These are phyloP conservation scores for Gynochthodes officinalis DNA, from an alignment of 257 asterid genomes.

Conservation along the genomic window DNA sequence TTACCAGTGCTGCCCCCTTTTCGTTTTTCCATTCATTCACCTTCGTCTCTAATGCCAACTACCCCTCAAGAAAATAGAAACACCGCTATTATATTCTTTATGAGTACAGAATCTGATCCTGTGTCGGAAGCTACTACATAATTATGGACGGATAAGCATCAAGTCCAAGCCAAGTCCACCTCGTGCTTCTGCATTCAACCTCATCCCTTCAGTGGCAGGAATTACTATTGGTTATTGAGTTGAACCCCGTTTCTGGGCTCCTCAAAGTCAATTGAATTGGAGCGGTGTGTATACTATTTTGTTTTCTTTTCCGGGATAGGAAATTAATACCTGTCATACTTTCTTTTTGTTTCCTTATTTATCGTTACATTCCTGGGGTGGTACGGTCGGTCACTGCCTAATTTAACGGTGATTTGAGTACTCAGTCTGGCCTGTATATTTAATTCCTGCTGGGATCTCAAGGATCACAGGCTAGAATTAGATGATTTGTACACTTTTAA, in stretches of 20 bases:
- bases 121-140: too few relatives aligned
- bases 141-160: slow-evolving; percentile 5
- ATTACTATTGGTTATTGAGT: background rate
- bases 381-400: background rate
- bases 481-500: background rate
- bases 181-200: slow-evolving; percentile 6
- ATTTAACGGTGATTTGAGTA: background rate
- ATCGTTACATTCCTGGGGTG: too few relatives aligned
- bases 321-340: background rate
- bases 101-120: too few relatives aligned
- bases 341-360: background rate
- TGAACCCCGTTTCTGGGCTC: background rate
- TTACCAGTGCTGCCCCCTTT: background rate
- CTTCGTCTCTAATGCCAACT: background rate
- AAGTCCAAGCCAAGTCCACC: background rate
- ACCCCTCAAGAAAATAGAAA: background rate
- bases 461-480: background rate
- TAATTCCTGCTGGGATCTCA: slow-evolving; percentile 2
- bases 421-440: background rate
- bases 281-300: too few relatives aligned
- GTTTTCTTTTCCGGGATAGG: background rate
- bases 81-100: too few relatives aligned
- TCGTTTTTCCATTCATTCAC: background rate
- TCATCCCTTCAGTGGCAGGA: background rate
- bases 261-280: background rate